Base-by-base conservation (phyloP, 202 grass and related monocot genomes). In the Miscanthus sacchariflorus region DNA sequence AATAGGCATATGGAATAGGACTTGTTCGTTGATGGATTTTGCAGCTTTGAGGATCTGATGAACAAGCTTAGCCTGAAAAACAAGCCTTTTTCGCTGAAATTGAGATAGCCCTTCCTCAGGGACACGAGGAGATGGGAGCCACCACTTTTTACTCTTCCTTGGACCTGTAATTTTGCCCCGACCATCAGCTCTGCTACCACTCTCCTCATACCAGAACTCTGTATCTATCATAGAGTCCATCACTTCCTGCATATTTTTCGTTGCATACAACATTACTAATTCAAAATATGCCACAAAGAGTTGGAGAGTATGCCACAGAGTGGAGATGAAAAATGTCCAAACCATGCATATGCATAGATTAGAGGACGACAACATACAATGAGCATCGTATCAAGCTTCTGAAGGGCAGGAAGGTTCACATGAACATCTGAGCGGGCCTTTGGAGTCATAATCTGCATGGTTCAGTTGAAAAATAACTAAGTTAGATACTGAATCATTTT, bases 381-480 rank as follows among this genome's bases (percentile, higher is more conserved):
- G 39, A 99, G 87, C 91, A 99, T 99, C 12, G 88, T 91, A 84
- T 99, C 97, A 85, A 99, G 90, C 90, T 99, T 99, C 88, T 95
- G 91, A 86, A 99, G 94, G 27, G 97, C 97, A 30, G 94, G 97
- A 85, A 99, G 93, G 80, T 95, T 99, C 86, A 97, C 82, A 88
- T 97, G 87, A 81, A 99, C 94, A 88, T 99, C 97, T 33, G 97
- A 93, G 79, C 97, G 97, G 38, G 97, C 90, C 83, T 93, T 99
- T 1, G 94, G 97, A 15, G 89, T 99, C 97, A 99, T 99, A 88
- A 97, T 99, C 97, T 99, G 87, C 39, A 87, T 78, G 46, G 36
- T 72, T 81, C 49, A 89, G 58, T 78, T 6, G 0, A 40, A 66
- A 18, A 18, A 64, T 59, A 78, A 39, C 30, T 7, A n/a, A 56